Conservation (phyloP, 2,329 filamentous ascomycete species). For the Penicillium sp. region DNA sequence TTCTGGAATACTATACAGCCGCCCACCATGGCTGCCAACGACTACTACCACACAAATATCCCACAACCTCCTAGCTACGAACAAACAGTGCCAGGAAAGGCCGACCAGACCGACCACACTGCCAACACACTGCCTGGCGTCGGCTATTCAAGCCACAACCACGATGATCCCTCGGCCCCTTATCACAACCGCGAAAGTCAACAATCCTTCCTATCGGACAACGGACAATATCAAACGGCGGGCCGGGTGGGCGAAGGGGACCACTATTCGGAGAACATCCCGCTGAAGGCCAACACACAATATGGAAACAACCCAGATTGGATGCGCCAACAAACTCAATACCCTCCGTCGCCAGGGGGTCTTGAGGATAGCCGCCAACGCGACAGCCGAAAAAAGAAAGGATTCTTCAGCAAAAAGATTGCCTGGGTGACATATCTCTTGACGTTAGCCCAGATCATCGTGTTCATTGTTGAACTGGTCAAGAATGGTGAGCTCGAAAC, state of each 20-base stretch:
- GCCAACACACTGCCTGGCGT: conserved; percentile 27
- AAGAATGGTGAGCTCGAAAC: conserved; percentile 68
- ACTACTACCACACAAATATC: conserved; percentile 62
- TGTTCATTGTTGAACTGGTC: conserved; percentile 87
- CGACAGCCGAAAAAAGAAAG: conserved; percentile 40
- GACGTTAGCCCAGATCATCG: conserved; percentile 72
- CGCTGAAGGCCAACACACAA: conserved; percentile 38
- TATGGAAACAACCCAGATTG: conserved; percentile 43
- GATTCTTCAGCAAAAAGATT: conserved; percentile 60
- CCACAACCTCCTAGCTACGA: conserved; percentile 35
- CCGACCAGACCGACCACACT: conserved; percentile 39
- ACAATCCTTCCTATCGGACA: conserved; percentile 38
- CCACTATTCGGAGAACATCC: conserved; percentile 46
- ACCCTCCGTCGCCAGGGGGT: conserved; percentile 55
- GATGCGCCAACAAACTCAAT: conserved; percentile 47
- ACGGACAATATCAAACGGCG: conserved; percentile 32
- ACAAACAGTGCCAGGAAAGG: conserved; percentile 38
- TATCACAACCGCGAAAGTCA: conserved; percentile 40
- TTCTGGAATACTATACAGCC: neutral
- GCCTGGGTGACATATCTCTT: conserved; percentile 84
- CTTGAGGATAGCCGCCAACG: conserved; percentile 18
- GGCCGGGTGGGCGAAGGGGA: conserved; percentile 36
- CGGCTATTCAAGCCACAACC: conserved; percentile 34
- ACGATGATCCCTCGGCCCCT: conserved; percentile 44
- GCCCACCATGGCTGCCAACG: conserved; percentile 62